phyloP scores from a whole-genome alignment of 805 yeast species.

The Barnettozyma populi region DNA sequence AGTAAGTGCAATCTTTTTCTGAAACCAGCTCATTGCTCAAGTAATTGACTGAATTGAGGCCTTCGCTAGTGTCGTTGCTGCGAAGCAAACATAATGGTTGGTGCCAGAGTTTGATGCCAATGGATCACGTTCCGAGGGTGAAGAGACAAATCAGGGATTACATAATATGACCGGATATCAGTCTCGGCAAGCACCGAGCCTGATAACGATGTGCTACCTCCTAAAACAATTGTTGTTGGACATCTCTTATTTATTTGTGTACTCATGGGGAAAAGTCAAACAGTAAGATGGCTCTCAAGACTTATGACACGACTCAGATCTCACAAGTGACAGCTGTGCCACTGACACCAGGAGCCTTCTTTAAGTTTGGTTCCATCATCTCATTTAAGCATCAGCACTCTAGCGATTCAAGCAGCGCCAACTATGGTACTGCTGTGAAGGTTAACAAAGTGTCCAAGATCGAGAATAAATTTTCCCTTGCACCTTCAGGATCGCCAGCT shows the following conservation, averaged over 20 bases:
- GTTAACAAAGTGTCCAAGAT: conserved; percentile 68
- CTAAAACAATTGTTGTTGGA: not conserved
- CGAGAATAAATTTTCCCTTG: conserved; percentile 41
- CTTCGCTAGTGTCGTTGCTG: too few species aligned
- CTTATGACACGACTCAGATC: conserved; percentile 27
- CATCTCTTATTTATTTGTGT: too few species aligned
- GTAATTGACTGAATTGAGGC: not conserved
- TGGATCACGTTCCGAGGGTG: too few species aligned
- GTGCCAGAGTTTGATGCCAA: too few species aligned
- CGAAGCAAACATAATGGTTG: too few species aligned
- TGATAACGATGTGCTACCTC: too few species aligned
- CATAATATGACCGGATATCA: too few species aligned
- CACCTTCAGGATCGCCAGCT: conserved; percentile 43
- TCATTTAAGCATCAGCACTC: conserved; percentile 64
- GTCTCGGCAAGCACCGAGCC: too few species aligned
- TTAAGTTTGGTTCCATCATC: conserved; percentile 67
- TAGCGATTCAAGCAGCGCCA: conserved; percentile 43
- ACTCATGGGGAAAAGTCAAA: too few species aligned
- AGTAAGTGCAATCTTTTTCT: conserved; percentile 45
- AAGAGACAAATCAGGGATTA: too few species aligned
- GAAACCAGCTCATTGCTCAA: conserved; percentile 46
- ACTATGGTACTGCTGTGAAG: conserved; percentile 91
- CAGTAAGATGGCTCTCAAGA: conserved; percentile 27
- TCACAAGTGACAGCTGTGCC: conserved; percentile 37
- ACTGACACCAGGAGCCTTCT: conserved; percentile 62